Evolutionary conservation across 2,329 filamentous ascomycete genomes (phyloP).

Genomic region (Helotiales sp.): DNA sequence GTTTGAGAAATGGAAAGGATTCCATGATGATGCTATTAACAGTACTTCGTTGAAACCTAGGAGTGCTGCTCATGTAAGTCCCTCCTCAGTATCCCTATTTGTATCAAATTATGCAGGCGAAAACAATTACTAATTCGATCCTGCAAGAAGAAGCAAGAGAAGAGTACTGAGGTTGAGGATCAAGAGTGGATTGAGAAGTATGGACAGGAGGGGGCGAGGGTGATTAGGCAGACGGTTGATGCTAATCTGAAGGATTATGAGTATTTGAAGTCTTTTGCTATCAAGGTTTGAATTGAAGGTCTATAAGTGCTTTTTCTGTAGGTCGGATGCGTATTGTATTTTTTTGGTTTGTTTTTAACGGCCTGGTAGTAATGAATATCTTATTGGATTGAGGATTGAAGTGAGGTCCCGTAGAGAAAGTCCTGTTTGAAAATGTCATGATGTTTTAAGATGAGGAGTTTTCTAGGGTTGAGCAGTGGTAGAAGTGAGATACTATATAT

Average conservation of each 20-base stretch:
- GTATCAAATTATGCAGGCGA: background rate
- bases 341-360: too few species aligned
- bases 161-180: constrained; percentile 66
- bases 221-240: constrained; percentile 70
- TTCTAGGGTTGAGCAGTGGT: too few species aligned
- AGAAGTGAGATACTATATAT: too few species aligned
- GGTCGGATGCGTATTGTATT: background rate
- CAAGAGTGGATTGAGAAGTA: constrained; percentile 73
- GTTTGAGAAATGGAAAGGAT: constrained; percentile 97
- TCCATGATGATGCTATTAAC: constrained; percentile 91
- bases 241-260: constrained; percentile 75
- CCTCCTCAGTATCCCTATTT: background rate
- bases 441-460: too few species aligned
- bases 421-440: too few species aligned
- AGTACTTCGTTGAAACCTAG: constrained; percentile 75
- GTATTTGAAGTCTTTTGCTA: constrained; percentile 76
- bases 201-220: constrained; percentile 67
- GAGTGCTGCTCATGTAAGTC: constrained; percentile 59
- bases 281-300: constrained; percentile 53
- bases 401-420: too few species aligned
- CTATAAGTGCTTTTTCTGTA: background rate
- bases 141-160: constrained; percentile 54
- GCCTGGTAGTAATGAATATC: too few species aligned
- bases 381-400: too few species aligned
- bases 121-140: constrained; percentile 16